phyloP scores from a whole-genome alignment of 2,329 filamentous ascomycete species.

The Teratosphaeria pseudoeucalypti region DNA sequence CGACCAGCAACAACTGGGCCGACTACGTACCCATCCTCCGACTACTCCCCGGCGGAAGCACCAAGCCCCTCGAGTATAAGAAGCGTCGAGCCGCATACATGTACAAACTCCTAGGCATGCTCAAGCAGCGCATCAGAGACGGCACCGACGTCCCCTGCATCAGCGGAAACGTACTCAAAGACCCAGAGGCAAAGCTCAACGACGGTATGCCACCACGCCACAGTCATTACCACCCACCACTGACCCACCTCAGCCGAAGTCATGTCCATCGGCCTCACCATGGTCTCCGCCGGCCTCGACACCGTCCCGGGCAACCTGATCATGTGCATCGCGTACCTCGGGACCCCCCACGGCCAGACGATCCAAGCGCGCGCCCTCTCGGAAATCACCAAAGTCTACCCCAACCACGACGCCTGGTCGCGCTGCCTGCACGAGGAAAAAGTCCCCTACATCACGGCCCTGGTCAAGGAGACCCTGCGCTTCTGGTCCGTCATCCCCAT shows the following conservation, averaged over 20 bases:
- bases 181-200: constrained; percentile 59
- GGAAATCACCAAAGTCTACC: constrained; percentile 62
- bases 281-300: constrained; percentile 72
- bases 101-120: constrained; percentile 46
- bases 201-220: constrained; percentile 37
- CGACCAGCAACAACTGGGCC: constrained; percentile 68
- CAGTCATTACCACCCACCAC: background rate
- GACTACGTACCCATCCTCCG: constrained; percentile 72
- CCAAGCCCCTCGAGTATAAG: constrained; percentile 54
- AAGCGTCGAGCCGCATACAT: constrained; percentile 58
- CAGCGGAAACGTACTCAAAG: constrained; percentile 59
- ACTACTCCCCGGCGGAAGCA: constrained; percentile 51
- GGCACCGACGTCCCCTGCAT: constrained; percentile 60
- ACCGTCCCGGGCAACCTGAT: constrained; percentile 71
- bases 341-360: constrained; percentile 54
- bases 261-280: constrained; percentile 70
- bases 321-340: constrained; percentile 68
- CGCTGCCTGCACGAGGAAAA: constrained; percentile 64
- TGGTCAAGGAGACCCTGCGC: constrained; percentile 68
- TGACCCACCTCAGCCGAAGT: constrained; percentile 48
- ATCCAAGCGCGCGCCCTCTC: constrained; percentile 60
- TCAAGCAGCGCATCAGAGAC: constrained; percentile 51
- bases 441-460: constrained; percentile 63
- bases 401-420: constrained; percentile 65
- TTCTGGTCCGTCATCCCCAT: constrained; percentile 75